Evolutionary conservation across 2,329 filamentous ascomycete species (phyloP).

Genomic region (Cercospora brassicicola): DNA sequence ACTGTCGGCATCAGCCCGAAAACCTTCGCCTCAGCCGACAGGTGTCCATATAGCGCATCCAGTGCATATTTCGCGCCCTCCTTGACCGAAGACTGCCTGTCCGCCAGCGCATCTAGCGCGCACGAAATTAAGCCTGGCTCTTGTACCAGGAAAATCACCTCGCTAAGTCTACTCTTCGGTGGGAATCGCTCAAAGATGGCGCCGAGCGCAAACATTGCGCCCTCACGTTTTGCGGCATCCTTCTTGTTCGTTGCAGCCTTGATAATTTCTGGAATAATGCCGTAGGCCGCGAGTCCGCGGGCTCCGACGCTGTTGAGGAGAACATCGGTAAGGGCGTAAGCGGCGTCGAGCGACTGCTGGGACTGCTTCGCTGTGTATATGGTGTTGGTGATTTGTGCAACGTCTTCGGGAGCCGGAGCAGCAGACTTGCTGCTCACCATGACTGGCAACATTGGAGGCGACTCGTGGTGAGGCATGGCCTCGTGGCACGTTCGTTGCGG

Average conservation of each 20-base stretch:
- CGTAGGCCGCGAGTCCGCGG: constrained; percentile 62
- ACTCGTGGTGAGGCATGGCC: constrained; percentile 53
- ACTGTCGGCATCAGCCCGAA: constrained; percentile 78
- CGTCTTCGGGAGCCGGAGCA: constrained; percentile 50
- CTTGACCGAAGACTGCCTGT: constrained; percentile 84
- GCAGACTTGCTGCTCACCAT: constrained; percentile 48
- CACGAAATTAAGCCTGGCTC: constrained; percentile 70
- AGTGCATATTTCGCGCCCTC: constrained; percentile 93
- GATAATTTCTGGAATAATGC: constrained; percentile 62
- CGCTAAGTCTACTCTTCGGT: constrained; percentile 70
- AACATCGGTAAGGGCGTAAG: constrained; percentile 64
- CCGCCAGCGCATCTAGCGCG: constrained; percentile 80
- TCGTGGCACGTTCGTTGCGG: not conserved
- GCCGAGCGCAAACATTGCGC: constrained; percentile 90
- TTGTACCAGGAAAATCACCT: constrained; percentile 79
- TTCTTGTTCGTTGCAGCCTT: constrained; percentile 94
- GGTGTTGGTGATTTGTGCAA: constrained; percentile 45
- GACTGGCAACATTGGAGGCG: constrained; percentile 51
- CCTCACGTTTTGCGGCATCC: constrained; percentile 78
- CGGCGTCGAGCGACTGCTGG: constrained; percentile 59
- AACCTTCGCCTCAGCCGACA: constrained; percentile 80
- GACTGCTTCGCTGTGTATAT: constrained; percentile 55
- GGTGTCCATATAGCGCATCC: constrained; percentile 77
- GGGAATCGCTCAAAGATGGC: constrained; percentile 91
- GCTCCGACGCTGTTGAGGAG: constrained; percentile 66